Percentiles rank a stretch among this genome's conserved stretches.
phyloP scores from a whole-genome alignment of 2,329 filamentous ascomycete genomes.

The Colletotrichum godetiae region DNA sequence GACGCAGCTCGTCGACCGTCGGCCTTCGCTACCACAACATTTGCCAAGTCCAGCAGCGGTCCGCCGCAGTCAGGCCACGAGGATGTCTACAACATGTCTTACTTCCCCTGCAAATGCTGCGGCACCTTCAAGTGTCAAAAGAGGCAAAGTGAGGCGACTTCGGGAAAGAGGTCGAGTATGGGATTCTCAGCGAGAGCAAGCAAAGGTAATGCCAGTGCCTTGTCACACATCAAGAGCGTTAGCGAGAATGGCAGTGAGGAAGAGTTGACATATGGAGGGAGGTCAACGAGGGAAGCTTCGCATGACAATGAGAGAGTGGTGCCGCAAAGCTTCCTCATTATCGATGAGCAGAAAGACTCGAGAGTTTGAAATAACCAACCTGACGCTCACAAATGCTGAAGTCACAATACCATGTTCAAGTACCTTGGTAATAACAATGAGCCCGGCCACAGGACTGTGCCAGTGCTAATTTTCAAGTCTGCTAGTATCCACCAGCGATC shows the following conservation, averaged over 20 bases:
- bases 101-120: constrained; percentile 15
- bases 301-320: constrained; percentile 1
- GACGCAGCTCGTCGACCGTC: constrained; percentile 1
- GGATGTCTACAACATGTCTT: constrained; percentile 9
- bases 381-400: no score
- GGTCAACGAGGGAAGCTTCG: neutral
- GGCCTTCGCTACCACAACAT: neutral
- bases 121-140: constrained; percentile 12
- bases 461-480: no score
- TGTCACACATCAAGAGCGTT: neutral
- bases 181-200: neutral
- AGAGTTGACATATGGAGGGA: constrained; percentile 3
- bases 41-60: neutral
- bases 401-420: no score
- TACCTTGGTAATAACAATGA: no score
- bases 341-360: neutral
- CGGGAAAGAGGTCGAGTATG: neutral
- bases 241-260: constrained; percentile 25
- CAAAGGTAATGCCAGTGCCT: neutral
- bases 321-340: neutral
- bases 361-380: neutral
- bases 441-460: no score
- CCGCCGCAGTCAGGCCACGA: neutral
- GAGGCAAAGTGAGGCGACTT: neutral
- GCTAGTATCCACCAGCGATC: no score